A percentile compares a stretch with the other conserved stretches of the same genome.
phyloP scores from a whole-genome alignment of 352 stramenopile species.

The Ochromonadaceae sp. region DNA sequence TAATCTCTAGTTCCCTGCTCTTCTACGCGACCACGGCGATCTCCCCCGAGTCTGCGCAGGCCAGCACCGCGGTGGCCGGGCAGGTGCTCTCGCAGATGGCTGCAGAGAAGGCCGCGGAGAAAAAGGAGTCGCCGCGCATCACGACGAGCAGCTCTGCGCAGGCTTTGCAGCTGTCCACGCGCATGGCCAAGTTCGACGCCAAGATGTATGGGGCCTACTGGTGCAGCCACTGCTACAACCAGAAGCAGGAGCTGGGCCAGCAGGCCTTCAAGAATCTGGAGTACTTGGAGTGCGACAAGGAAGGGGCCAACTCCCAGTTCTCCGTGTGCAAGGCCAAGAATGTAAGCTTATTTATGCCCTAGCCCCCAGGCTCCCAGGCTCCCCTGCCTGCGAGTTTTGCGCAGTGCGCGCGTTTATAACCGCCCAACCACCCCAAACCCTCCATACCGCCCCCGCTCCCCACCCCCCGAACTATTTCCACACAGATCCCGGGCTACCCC shows the following conservation, averaged over 20 bases:
- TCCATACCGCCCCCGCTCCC: too few species aligned
- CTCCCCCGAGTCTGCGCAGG: conserved; percentile 24
- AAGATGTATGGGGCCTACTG: conserved; percentile 49
- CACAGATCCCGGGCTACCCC: conserved; percentile 49
- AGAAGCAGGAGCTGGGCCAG: conserved; percentile 38
- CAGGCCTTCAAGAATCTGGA: conserved; percentile 37
- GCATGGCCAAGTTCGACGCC: conserved; percentile 36
- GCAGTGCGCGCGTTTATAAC: too few species aligned
- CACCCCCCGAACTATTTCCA: not conserved
- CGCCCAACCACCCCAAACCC: too few species aligned
- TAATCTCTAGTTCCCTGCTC: conserved; percentile 5
- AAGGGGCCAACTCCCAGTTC: conserved; percentile 38
- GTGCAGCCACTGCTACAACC: conserved; percentile 49
- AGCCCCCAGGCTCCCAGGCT: too few species aligned
- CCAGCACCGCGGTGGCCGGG: conserved; percentile 28
- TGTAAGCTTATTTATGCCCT: not conserved
- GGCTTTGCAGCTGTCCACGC: conserved; percentile 30
- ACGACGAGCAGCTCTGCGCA: conserved; percentile 32
- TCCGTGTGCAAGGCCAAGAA: conserved; percentile 31
- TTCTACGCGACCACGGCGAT: not conserved
- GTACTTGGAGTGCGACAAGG: conserved; percentile 45
- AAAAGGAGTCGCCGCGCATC: conserved; percentile 33
- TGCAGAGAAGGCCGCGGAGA: not conserved
- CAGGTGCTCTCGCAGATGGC: not conserved
- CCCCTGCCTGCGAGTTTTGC: too few species aligned